These are phyloP conservation scores for Sisymbrium irio DNA, from an alignment of 345 rosid genomes.

Conservation along the genomic window DNA sequence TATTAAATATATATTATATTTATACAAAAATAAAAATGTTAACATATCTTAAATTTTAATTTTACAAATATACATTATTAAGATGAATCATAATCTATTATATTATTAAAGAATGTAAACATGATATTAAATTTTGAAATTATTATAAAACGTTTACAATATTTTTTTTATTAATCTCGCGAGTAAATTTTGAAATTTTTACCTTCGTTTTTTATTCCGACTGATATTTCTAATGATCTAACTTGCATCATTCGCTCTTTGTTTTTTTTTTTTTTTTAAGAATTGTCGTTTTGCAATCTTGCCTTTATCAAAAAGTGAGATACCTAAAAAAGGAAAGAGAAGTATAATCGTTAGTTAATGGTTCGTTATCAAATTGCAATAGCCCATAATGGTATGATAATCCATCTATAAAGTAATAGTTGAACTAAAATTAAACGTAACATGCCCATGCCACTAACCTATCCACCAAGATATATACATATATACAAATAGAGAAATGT, in stretches of 20 bases:
- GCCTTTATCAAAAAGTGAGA: not conserved
- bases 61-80: too few species aligned
- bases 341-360: conserved; percentile 11
- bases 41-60: too few species aligned
- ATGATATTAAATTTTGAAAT: too few species aligned
- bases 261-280: not conserved
- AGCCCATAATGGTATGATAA: not conserved
- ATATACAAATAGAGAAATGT: not conserved
- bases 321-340: conserved; percentile 19
- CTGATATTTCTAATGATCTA: not conserved
- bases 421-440: not conserved
- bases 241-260: not conserved
- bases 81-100: too few species aligned
- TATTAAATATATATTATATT: too few species aligned
- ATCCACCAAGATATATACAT: not conserved
- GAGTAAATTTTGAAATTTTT: too few species aligned
- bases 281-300: conserved; percentile 1
- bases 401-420: not conserved
- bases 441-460: not conserved
- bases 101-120: too few species aligned
- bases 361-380: conserved; percentile 4
- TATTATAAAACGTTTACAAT: too few species aligned
- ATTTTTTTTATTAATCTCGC: too few species aligned
- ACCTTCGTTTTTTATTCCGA: not conserved
- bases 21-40: too few species aligned